phyloP scores from a whole-genome alignment of 2,329 filamentous ascomycete species.

The Penicillium sp. region DNA sequence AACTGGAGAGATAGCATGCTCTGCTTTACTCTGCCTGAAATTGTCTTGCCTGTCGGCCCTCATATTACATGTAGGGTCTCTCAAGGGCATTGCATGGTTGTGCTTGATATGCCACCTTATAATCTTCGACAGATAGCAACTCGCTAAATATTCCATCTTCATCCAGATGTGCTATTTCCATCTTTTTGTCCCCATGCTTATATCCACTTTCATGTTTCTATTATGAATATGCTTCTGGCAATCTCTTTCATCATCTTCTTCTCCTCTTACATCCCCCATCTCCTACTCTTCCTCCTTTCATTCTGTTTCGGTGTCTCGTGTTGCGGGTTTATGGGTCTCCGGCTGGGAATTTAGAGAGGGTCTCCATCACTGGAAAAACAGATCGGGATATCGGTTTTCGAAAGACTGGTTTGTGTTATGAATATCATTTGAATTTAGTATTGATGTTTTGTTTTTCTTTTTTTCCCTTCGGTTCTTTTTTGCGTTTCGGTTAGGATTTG shows the following conservation, averaged over 20 bases:
- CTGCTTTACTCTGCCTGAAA: not conserved
- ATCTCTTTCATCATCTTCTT: conserved; percentile 2
- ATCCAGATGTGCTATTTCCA: not conserved
- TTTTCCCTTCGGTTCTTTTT: not conserved
- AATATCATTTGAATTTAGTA: conserved; percentile 9
- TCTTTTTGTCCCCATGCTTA: conserved; percentile 4
- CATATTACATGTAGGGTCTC: not conserved
- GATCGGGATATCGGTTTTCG: conserved; percentile 19
- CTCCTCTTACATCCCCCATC: not conserved
- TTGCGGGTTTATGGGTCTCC: conserved; percentile 24
- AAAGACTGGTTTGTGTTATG: conserved; percentile 17
- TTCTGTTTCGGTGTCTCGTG: conserved; percentile 18
- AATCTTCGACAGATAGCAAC: not conserved
- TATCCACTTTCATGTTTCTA: conserved; percentile 8
- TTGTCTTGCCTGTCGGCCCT: not conserved
- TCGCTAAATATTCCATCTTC: not conserved
- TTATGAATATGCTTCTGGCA: conserved; percentile 8
- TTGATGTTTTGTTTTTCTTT: conserved; percentile 2
- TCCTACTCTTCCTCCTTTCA: not conserved
- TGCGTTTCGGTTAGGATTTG: not conserved
- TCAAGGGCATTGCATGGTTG: not conserved
- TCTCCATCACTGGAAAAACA: conserved; percentile 39
- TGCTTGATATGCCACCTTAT: not conserved
- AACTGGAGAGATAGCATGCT: not conserved
- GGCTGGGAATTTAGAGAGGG: conserved; percentile 32